Conservation (phyloP, 2,329 filamentous ascomycete genomes). For the Beauveria sp. region DNA sequence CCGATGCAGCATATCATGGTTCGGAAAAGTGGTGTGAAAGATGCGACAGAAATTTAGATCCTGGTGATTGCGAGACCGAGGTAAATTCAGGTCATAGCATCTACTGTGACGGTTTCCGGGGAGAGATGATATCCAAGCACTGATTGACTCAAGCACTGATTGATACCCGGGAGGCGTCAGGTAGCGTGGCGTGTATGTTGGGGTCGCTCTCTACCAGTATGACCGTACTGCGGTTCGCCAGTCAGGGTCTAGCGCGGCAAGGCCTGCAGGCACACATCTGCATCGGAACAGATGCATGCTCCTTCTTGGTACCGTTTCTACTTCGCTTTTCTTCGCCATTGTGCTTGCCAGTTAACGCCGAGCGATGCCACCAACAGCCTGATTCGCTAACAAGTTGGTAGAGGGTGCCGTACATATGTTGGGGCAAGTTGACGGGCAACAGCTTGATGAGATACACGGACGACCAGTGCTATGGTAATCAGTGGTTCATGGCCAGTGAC, state of each 20-base stretch:
- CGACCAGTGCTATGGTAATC: too few relatives aligned
- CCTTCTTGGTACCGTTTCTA: neutral
- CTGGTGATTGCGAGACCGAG: too few relatives aligned
- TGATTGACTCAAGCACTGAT: too few relatives aligned
- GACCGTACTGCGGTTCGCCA: neutral
- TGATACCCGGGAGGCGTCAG: neutral
- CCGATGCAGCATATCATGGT: too few relatives aligned
- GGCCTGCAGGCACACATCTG: neutral
- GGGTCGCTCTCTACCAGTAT: neutral
- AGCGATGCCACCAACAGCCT: neutral
- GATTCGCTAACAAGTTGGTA: neutral
- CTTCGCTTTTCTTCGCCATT: neutral
- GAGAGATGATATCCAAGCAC: neutral
- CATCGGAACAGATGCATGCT: neutral
- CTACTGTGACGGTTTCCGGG: neutral
- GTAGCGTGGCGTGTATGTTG: neutral
- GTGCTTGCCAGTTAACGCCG: neutral
- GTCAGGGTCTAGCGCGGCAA: neutral
- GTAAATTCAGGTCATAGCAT: too few relatives aligned
- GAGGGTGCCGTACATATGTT: neutral
- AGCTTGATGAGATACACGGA: too few relatives aligned
- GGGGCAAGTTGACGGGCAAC: neutral
- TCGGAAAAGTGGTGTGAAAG: too few relatives aligned
- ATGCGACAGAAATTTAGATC: too few relatives aligned
- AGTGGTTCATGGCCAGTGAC: too few relatives aligned